These are phyloP conservation scores for Cenchrus purpureus DNA, from an alignment of 176 grass and related monocot genomes.

Conservation along the genomic window DNA sequence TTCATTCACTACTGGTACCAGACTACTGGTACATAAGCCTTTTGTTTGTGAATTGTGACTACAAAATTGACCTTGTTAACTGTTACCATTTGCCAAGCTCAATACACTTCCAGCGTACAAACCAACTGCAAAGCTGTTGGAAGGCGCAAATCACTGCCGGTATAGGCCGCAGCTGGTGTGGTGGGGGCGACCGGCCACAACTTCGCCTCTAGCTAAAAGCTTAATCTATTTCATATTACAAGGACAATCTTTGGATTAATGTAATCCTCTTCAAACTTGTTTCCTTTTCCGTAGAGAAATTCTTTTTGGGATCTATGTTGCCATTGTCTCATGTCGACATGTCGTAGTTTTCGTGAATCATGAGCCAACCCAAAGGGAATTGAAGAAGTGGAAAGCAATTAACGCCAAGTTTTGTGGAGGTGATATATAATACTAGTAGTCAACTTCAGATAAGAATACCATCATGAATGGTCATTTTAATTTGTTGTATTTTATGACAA, in stretches of 20 bases:
- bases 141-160: too few species aligned
- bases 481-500: neutral
- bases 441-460: neutral
- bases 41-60: too few species aligned
- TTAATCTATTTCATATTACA: neutral
- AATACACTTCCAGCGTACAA: too few species aligned
- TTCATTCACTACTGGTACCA: too few species aligned
- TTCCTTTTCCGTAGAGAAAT: neutral
- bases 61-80: too few species aligned
- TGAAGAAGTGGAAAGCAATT: constrained; percentile 9
- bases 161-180: too few species aligned
- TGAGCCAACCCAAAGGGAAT: neutral
- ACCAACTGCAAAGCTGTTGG: too few species aligned
- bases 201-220: constrained; percentile 41
- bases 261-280: neutral
- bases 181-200: neutral
- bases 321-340: neutral
- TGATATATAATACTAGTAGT: neutral
- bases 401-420: constrained; percentile 10
- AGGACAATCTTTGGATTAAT: constrained; percentile 25
- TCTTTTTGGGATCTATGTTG: neutral
- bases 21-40: too few species aligned
- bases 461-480: neutral
- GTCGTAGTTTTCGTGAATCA: constrained; percentile 31
- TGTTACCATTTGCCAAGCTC: too few species aligned